These are phyloP conservation scores for Haematococcus sp. DNA, from an alignment of 139 green algal genomes.

Conservation along the genomic window DNA sequence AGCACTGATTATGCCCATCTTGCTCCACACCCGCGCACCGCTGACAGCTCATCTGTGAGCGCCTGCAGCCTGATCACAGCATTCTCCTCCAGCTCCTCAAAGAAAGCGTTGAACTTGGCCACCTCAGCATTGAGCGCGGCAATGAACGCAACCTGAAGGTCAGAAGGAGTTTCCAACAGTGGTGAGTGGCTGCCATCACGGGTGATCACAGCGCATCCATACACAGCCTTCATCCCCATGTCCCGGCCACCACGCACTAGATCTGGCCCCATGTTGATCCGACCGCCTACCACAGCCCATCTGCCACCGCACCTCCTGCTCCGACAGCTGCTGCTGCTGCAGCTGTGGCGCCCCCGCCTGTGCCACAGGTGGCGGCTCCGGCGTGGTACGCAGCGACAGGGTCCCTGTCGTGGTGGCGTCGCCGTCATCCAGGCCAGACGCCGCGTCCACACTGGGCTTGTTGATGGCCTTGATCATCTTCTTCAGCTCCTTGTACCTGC, in stretches of 20 bases:
- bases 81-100: slow-evolving; percentile 80
- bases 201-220: background rate
- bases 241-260: no score
- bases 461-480: slow-evolving; percentile 41
- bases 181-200: background rate
- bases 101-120: slow-evolving; percentile 69
- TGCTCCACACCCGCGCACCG: background rate
- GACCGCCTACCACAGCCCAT: no score
- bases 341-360: background rate
- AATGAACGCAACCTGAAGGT: background rate
- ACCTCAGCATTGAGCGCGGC: slow-evolving; percentile 31
- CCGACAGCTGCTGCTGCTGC: background rate
- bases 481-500: slow-evolving; percentile 41
- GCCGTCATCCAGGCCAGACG: background rate
- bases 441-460: background rate
- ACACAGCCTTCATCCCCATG: background rate
- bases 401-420: background rate
- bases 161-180: background rate
- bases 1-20: background rate
- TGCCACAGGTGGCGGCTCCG: background rate
- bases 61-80: slow-evolving; percentile 69
- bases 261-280: no score
- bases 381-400: no score
- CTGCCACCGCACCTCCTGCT: slow-evolving; percentile 13
- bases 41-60: slow-evolving; percentile 34